Evolutionary conservation across 192 early-diverging fungal genomes (phyloP).

Genomic region (Umbelopsis ramanniana): DNA sequence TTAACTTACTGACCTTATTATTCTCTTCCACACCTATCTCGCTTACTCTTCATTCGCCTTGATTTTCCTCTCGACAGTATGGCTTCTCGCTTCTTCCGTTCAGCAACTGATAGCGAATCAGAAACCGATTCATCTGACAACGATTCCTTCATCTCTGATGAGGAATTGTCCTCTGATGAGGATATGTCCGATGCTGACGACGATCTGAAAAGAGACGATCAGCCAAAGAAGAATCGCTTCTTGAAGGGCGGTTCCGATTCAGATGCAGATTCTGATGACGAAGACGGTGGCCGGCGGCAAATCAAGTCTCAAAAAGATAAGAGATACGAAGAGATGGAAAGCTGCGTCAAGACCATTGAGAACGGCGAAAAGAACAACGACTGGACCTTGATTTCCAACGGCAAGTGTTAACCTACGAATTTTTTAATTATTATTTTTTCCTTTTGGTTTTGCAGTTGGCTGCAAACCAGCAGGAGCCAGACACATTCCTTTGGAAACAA

Average conservation of each 20-base stretch:
- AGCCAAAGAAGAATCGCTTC: slow-evolving; percentile 38
- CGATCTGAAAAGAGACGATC: slow-evolving; percentile 56
- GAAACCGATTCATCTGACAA: slow-evolving; percentile 63
- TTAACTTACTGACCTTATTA: background rate
- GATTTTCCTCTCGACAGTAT: background rate
- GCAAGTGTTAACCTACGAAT: slow-evolving; percentile 42
- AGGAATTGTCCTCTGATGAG: slow-evolving; percentile 52
- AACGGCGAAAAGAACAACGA: slow-evolving; percentile 86
- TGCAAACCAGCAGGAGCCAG: no score
- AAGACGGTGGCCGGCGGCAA: slow-evolving; percentile 74
- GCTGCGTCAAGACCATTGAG: slow-evolving; percentile 63
- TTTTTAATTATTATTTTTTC: background rate
- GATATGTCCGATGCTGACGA: slow-evolving; percentile 49
- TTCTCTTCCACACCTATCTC: background rate
- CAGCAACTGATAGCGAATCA: slow-evolving; percentile 67
- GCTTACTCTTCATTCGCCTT: background rate
- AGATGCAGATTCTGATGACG: slow-evolving; percentile 63
- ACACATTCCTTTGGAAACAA: no score
- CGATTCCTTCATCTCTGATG: slow-evolving; percentile 59
- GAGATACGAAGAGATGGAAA: slow-evolving; percentile 82
- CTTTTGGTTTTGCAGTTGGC: no score
- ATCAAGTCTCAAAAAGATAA: slow-evolving; percentile 88
- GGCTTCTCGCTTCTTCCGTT: slow-evolving; percentile 84
- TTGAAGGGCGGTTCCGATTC: slow-evolving; percentile 48
- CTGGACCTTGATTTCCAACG: slow-evolving; percentile 82